Evolutionary conservation across 306 rosid species (phyloP).

Genomic region (Astragalus membranaceus): DNA sequence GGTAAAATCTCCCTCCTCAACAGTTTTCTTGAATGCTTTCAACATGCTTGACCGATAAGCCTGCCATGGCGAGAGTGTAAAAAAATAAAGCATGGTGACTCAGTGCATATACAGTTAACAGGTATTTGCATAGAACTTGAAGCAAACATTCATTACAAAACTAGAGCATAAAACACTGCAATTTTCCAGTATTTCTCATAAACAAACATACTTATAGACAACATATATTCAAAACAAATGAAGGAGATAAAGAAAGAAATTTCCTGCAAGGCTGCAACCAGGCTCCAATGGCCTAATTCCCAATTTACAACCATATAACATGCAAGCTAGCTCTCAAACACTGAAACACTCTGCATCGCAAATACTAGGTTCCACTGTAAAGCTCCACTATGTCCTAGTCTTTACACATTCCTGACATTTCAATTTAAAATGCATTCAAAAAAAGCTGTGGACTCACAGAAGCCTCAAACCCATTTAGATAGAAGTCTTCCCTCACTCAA

Average conservation of each 20-base stretch:
- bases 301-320: conserved; percentile 4
- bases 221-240: neutral
- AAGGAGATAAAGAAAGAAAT: neutral
- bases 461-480: neutral
- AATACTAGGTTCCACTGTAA: neutral
- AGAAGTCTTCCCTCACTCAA: neutral
- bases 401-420: neutral
- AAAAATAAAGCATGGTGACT: neutral
- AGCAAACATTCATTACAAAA: neutral
- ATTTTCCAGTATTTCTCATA: neutral
- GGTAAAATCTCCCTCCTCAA: conserved; percentile 85
- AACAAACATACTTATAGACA: neutral
- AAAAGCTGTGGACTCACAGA: neutral
- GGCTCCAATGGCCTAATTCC: conserved; percentile 2
- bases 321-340: neutral
- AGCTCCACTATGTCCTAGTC: conserved; percentile 5
- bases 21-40: conserved; percentile 92
- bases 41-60: conserved; percentile 94
- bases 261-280: neutral
- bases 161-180: neutral
- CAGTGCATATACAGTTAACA: neutral
- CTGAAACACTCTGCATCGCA: neutral
- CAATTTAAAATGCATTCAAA: neutral
- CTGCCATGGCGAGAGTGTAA: conserved; percentile 33
- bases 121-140: conserved; percentile 8